Conservation (phyloP, 768 basidiomycete genomes). For the Aureoboletus auriporus region DNA sequence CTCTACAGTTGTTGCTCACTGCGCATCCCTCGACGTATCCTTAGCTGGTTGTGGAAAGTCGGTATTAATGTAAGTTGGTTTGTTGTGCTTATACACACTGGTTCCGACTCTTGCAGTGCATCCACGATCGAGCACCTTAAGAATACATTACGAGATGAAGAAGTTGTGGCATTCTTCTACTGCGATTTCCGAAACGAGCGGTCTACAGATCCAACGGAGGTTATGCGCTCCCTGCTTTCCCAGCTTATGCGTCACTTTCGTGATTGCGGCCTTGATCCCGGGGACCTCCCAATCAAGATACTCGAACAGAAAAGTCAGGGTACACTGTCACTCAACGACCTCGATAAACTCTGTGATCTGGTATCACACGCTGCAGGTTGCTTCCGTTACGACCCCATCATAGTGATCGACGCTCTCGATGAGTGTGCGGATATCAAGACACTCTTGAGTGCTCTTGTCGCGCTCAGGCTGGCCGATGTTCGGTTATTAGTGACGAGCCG, state of each 20-base stretch:
- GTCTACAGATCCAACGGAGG: neutral
- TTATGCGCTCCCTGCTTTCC: conserved; percentile 4
- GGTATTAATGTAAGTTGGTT: neutral
- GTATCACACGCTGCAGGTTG: neutral
- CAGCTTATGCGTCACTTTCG: neutral
- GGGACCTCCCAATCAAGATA: neutral
- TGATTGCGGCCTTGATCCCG: neutral
- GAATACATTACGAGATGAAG: neutral
- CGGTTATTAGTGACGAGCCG: conserved; percentile 1
- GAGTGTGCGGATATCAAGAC: conserved; percentile 3
- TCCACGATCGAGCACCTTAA: conserved; percentile 3
- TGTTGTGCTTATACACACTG: neutral
- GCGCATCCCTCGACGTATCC: neutral
- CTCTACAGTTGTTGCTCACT: neutral
- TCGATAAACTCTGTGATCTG: neutral
- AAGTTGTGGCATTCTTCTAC: conserved; percentile 1
- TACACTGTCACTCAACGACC: neutral
- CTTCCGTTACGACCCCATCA: conserved; percentile 1
- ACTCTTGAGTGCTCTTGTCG: neutral
- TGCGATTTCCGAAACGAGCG: conserved; percentile 4
- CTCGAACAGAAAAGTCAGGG: neutral
- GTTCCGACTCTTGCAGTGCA: neutral
- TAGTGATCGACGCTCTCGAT: conserved; percentile 11
- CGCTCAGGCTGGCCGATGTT: neutral
- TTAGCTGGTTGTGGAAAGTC: conserved; percentile 4